Conservation (phyloP, 169 alveolate genomes). For the Eimeria falciformis region DNA sequence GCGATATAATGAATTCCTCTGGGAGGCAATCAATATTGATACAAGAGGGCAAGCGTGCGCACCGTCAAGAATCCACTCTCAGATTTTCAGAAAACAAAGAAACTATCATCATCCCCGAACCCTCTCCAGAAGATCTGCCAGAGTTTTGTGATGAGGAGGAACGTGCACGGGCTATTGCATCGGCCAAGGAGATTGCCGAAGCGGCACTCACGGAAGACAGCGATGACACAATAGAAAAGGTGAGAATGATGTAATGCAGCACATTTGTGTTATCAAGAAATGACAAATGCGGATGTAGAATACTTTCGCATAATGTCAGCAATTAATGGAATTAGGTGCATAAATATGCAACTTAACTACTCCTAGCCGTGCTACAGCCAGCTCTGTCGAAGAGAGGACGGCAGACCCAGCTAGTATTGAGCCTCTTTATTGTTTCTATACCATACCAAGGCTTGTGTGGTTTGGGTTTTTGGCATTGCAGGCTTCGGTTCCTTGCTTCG, state of each 20-base stretch:
- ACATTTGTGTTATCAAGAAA: too few species aligned
- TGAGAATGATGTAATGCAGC: too few species aligned
- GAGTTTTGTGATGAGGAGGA: slow-evolving; percentile 29
- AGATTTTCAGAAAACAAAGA: neutral
- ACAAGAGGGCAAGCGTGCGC: neutral
- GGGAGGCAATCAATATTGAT: neutral
- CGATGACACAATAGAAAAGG: neutral
- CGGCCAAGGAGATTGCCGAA: neutral
- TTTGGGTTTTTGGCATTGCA: neutral
- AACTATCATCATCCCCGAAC: slow-evolving; percentile 4
- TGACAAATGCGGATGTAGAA: neutral
- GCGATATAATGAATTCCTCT: neutral
- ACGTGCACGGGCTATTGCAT: neutral
- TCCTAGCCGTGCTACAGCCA: neutral
- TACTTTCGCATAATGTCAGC: neutral
- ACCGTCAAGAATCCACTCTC: neutral
- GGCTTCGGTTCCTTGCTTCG: neutral
- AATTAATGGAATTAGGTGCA: neutral
- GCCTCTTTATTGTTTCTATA: neutral
- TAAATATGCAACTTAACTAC: neutral
- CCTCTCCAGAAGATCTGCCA: neutral
- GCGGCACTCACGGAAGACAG: neutral
- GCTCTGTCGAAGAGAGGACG: neutral
- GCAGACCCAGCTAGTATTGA: neutral
- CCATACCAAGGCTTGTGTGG: neutral